Evolutionary conservation across 176 grass and related monocot genomes (phyloP).

Genomic region (Metroxylon sagu): DNA sequence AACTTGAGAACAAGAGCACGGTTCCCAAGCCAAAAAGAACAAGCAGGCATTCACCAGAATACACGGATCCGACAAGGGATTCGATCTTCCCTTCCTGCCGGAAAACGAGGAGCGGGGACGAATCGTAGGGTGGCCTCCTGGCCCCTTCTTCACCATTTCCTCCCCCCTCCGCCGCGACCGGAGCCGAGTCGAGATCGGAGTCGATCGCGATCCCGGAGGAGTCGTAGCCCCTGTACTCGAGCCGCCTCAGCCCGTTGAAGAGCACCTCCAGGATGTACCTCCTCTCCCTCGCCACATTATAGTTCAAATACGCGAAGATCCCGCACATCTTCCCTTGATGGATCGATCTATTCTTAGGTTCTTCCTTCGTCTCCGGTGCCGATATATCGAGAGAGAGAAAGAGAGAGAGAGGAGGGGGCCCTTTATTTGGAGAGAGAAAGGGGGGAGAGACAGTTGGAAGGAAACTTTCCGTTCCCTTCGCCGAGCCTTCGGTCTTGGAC

Average conservation of each 20-base stretch:
- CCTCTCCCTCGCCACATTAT: conserved; percentile 62
- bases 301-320: conserved; percentile 54
- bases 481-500: too few species aligned
- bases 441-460: too few species aligned
- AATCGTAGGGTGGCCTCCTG: conserved; percentile 12
- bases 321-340: conserved; percentile 29
- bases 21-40: background rate
- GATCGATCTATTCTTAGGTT: too few species aligned
- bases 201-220: conserved; percentile 57
- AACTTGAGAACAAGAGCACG: too few species aligned
- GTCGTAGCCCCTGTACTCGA: conserved; percentile 82
- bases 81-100: conserved; percentile 98
- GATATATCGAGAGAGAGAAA: too few species aligned
- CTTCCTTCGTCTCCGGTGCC: too few species aligned
- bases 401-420: too few species aligned
- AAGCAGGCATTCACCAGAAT: conserved; percentile 40
- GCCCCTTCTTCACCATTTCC: background rate
- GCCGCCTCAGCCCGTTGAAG: conserved; percentile 71
- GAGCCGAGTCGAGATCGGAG: conserved; percentile 11
- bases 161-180: background rate
- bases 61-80: conserved; percentile 82
- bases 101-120: conserved; percentile 55
- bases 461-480: too few species aligned
- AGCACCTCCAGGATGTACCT: conserved; percentile 76
- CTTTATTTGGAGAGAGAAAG: too few species aligned